These are phyloP conservation scores for Diversispora epigaea DNA, from an alignment of 192 early-diverging fungal species.

Conservation along the genomic window DNA sequence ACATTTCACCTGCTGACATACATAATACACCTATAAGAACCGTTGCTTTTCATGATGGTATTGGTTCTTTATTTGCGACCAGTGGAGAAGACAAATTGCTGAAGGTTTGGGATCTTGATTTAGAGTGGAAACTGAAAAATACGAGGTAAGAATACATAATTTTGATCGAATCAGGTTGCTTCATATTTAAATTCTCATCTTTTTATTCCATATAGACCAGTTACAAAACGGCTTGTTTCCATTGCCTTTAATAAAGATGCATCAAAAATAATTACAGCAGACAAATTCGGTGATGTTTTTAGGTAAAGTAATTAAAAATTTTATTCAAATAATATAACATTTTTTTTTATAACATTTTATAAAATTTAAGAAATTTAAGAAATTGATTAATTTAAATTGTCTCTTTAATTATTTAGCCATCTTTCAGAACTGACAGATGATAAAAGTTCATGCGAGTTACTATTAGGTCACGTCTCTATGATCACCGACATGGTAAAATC, in stretches of 20 bases:
- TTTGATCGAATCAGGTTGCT: background rate
- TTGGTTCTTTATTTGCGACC: conserved; percentile 58
- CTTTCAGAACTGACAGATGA: conserved; percentile 37
- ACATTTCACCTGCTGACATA: conserved; percentile 9
- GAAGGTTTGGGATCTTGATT: conserved; percentile 60
- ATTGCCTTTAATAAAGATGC: conserved; percentile 68
- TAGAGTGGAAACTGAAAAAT: conserved; percentile 54
- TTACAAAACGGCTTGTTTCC: conserved; percentile 74
- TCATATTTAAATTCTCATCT: conserved; percentile 21
- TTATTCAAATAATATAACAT: too few relatives aligned
- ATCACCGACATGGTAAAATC: conserved; percentile 76
- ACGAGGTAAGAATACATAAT: conserved; percentile 34
- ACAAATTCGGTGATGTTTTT: conserved; percentile 97
- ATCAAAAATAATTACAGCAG: conserved; percentile 68
- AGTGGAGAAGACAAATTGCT: conserved; percentile 69
- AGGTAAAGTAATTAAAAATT: conserved; percentile 44
- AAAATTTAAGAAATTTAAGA: too few relatives aligned
- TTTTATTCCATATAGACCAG: conserved; percentile 38
- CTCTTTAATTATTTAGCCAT: conserved; percentile 33
- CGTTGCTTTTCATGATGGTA: conserved; percentile 55
- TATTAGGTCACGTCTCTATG: conserved; percentile 94
- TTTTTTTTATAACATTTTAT: too few relatives aligned
- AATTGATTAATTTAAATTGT: background rate
- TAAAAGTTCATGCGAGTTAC: conserved; percentile 42
- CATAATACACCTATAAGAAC: conserved; percentile 46